A percentile compares a stretch with the other conserved stretches of the same genome.
Conservation (phyloP, 352 stramenopile species). For the Globisporangium okanoganense region DNA sequence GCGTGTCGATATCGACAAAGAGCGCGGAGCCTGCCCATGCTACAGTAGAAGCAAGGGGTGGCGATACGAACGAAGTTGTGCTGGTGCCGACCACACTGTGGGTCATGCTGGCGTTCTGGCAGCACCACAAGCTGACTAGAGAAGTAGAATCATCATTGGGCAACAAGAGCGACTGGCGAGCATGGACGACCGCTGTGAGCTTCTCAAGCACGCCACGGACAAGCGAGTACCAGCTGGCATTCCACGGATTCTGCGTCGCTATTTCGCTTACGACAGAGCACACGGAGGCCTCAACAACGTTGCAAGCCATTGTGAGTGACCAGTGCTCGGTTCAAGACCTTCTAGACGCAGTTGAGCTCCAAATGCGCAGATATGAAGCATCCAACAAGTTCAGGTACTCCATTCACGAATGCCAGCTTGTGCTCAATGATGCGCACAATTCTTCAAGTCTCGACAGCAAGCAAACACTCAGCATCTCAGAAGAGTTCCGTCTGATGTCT, state of each 20-base stretch:
- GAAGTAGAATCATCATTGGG: not conserved
- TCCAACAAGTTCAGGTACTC: not conserved
- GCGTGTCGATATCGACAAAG: not conserved
- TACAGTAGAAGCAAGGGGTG: not conserved
- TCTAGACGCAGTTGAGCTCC: conserved; percentile 10
- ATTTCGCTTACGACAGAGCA: not conserved
- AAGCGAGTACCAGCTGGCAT: not conserved
- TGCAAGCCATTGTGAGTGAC: conserved; percentile 10
- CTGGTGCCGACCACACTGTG: conserved; percentile 19
- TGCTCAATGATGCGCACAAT: not conserved
- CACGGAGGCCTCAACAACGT: not conserved
- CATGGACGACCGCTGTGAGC: conserved; percentile 9
- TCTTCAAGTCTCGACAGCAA: not conserved
- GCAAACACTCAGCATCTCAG: conserved; percentile 1
- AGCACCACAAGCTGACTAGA: not conserved
- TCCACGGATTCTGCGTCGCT: conserved; percentile 5
- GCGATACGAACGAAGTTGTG: conserved; percentile 5
- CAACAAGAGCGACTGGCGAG: conserved; percentile 1
- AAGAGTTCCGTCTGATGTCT: conserved; percentile 5
- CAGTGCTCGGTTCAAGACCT: conserved; percentile 16
- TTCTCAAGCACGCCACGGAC: not conserved
- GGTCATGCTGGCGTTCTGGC: conserved; percentile 19
- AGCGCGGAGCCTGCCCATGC: too few species aligned
- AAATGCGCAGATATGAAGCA: not conserved
- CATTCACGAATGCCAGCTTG: conserved; percentile 14